Evolutionary conservation across 129 eudicot species (phyloP), one percentile per base, ranked within the genome.

Genomic region (Heracleum sosnowskyi): DNA sequence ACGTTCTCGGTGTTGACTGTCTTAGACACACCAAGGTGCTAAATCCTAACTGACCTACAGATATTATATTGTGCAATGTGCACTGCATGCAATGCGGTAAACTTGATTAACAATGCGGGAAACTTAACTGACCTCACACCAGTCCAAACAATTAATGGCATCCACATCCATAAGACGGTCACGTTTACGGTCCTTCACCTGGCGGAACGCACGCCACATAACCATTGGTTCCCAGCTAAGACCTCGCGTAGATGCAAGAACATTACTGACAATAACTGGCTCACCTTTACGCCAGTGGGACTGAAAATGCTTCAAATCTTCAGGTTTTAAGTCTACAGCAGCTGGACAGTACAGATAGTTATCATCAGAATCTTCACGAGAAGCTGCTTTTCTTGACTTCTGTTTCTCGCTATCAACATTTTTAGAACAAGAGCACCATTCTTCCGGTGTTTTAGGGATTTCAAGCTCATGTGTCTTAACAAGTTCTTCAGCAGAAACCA

Each of bases 171-270:
- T 29, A 66, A 66, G 72, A 15, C 39, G 72, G 72, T 66, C 72
- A 66, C 72, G 72, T 66, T 31, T 66, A 66, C 39, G 24, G 37
- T 66, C 72, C 31, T 33, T 66, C 72, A 66, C 24, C 72, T 66
- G 72, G 16, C 72, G 72, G 40, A 66, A 66, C 15, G 72, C 72
- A 66, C 72, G 72, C 72, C 72, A 66, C 72, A 66, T 66, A 66
- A 66, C 72, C 72, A 66, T 66, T 31, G 72, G 72, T 66, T 66
- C 72, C 72, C 72, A 66, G 39, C 72, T 66, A 7, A 66, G 39
- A 31, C 72, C 72, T 31, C 40, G 39, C 11, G 72, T 66, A 31
- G 72, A 15, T 66, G 72, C 36, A 66, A 66, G 72, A 66, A 66
- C 72, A 66, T 66, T 31, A 31, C 72, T 66, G 37, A 66, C 72